phyloP scores from a whole-genome alignment of 129 eudicot genomes.

The Flaveria linearis region DNA sequence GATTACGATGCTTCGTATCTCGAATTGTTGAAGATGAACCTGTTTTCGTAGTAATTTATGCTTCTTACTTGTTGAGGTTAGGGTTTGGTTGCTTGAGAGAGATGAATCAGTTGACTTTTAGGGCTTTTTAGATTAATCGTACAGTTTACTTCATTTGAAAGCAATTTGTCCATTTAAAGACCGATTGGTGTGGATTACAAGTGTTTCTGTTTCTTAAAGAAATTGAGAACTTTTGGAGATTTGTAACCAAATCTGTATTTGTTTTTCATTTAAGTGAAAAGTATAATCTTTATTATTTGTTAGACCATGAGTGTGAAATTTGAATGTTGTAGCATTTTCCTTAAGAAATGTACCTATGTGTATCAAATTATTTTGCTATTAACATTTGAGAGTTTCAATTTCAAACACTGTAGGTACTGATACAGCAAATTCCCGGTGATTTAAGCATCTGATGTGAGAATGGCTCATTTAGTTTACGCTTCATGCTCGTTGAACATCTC shows the following conservation, averaged over 20 bases:
- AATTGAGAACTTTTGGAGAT: not conserved
- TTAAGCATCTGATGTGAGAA: slow-evolving; percentile 35
- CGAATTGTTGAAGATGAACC: slow-evolving; percentile 19
- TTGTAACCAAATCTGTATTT: not conserved
- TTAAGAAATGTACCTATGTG: not conserved
- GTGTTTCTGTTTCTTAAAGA: not conserved
- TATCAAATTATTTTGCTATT: slow-evolving; percentile 2
- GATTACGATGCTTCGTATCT: not conserved
- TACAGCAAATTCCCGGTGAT: slow-evolving; percentile 8
- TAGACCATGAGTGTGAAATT: no score
- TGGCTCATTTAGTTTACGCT: slow-evolving; percentile 69
- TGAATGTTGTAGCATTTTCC: not conserved
- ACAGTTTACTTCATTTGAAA: not conserved
- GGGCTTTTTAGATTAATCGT: not conserved
- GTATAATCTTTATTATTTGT: no score
- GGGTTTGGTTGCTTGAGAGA: slow-evolving; percentile 14
- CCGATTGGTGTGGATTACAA: not conserved
- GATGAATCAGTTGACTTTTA: not conserved
- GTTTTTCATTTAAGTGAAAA: no score
- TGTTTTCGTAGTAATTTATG: not conserved
- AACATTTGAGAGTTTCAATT: not conserved
- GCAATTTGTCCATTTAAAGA: not conserved
- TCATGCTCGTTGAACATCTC: slow-evolving; percentile 56
- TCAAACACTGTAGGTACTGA: slow-evolving; percentile 34
- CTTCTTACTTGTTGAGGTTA: slow-evolving; percentile 22